Evolutionary conservation across 345 rosid genomes (phyloP).

Genomic region (Gossypium ekmanianum): DNA sequence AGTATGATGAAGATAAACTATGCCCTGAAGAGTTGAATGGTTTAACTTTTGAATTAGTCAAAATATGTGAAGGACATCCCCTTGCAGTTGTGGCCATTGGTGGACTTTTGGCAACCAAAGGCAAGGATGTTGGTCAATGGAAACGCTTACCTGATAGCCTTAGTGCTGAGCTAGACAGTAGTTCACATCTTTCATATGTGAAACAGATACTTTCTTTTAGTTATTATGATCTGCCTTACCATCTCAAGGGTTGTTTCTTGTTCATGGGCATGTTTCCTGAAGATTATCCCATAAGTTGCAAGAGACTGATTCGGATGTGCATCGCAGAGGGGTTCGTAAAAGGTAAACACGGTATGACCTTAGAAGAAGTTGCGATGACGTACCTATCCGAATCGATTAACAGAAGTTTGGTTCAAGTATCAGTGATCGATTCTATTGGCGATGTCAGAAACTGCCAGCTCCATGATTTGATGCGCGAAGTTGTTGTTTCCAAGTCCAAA

Average conservation of each 20-base stretch:
- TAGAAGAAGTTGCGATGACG: not conserved
- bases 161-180: not conserved
- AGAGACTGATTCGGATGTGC: not conserved
- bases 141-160: not conserved
- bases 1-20: not conserved
- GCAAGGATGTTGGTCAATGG: not conserved
- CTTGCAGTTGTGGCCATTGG: not conserved
- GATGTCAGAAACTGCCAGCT: not conserved
- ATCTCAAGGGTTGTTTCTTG: not conserved
- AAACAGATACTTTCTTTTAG: not conserved
- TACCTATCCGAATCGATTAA: not conserved
- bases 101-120: not conserved
- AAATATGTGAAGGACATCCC: not conserved
- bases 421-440: not conserved
- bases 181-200: not conserved
- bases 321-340: not conserved
- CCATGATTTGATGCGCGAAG: not conserved
- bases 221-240: not conserved
- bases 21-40: not conserved
- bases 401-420: slow-evolving; percentile 9
- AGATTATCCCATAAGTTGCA: not conserved
- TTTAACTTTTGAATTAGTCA: not conserved
- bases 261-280: not conserved
- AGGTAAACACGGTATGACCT: not conserved
- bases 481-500: not conserved